Conservation (phyloP, 768 basidiomycete species). For the Rhizopogon rudus region DNA sequence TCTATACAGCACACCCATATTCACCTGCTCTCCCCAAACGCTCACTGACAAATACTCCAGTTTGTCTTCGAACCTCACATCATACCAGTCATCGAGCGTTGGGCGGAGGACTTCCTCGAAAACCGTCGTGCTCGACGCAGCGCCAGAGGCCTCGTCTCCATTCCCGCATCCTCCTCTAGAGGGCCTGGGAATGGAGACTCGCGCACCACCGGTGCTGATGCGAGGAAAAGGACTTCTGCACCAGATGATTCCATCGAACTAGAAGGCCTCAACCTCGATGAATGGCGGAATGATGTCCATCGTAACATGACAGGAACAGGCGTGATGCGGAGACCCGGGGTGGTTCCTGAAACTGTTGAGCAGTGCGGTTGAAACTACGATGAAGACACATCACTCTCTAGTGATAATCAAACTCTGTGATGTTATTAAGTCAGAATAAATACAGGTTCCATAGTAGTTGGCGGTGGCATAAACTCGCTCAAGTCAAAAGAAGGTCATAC, state of each 20-base stretch:
- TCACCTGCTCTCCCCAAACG: neutral
- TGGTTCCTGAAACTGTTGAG: constrained; percentile 8
- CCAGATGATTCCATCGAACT: constrained; percentile 8
- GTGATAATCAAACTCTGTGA: no score
- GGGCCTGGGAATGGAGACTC: constrained; percentile 4
- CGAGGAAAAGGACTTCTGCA: constrained; percentile 14
- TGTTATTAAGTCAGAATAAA: neutral
- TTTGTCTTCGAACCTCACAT: constrained; percentile 69
- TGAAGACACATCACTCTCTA: no score
- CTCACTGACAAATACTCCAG: constrained; percentile 25
- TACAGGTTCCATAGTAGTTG: neutral
- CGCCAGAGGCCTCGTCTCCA: constrained; percentile 16
- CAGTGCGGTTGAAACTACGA: no score
- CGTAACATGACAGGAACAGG: constrained; percentile 8
- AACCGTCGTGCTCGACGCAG: constrained; percentile 23
- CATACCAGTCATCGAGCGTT: constrained; percentile 51
- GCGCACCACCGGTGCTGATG: constrained; percentile 7
- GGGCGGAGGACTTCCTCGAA: constrained; percentile 21
- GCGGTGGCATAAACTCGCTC: neutral
- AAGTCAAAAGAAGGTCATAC: neutral
- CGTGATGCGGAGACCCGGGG: neutral
- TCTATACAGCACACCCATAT: neutral
- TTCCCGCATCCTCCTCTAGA: constrained; percentile 11
- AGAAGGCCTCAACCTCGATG: no score
- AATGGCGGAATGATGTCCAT: constrained; percentile 36